Conservation (phyloP, 1,284 basidiomycete genomes). For the Cryptococcus sp. region DNA sequence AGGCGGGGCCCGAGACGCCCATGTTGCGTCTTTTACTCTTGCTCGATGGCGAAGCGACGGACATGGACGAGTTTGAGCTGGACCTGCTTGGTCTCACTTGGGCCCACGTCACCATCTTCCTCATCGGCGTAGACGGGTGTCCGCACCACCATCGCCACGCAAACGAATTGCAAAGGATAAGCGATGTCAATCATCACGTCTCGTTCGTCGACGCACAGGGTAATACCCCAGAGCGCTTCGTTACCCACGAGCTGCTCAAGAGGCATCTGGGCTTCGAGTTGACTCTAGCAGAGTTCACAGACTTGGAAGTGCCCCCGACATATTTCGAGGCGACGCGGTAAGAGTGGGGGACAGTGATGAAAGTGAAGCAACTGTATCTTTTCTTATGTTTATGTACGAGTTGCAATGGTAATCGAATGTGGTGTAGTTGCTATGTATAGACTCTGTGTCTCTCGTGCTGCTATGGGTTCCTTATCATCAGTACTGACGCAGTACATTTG, state of each 20-base stretch:
- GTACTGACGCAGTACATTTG: too few relatives aligned
- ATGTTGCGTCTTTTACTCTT: constrained; percentile 24
- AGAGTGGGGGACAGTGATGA: too few relatives aligned
- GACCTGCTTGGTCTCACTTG: constrained; percentile 23
- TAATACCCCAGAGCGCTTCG: constrained; percentile 27
- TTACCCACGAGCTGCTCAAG: constrained; percentile 26
- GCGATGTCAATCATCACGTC: constrained; percentile 27
- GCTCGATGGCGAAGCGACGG: constrained; percentile 27
- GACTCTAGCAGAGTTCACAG: constrained; percentile 13
- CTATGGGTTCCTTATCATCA: too few relatives aligned
- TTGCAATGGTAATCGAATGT: too few relatives aligned
- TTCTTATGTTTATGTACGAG: too few relatives aligned
- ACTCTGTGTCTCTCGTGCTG: too few relatives aligned
- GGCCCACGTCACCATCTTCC: constrained; percentile 30
- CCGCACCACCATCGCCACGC: constrained; percentile 30
- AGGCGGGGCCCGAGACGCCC: constrained; percentile 25
- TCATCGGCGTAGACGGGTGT: constrained; percentile 27
- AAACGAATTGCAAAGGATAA: constrained; percentile 25
- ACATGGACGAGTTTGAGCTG: constrained; percentile 30
- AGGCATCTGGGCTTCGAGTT: constrained; percentile 21
- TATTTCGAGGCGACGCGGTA: neutral
- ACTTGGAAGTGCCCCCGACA: constrained; percentile 14
- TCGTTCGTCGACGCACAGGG: constrained; percentile 31
- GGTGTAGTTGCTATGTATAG: too few relatives aligned
- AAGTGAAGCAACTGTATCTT: too few relatives aligned